Evolutionary conservation across 2,329 filamentous ascomycete genomes (phyloP), one percentile per base, ranked within the genome.

Genomic region (Drechslerella dactyloides): DNA sequence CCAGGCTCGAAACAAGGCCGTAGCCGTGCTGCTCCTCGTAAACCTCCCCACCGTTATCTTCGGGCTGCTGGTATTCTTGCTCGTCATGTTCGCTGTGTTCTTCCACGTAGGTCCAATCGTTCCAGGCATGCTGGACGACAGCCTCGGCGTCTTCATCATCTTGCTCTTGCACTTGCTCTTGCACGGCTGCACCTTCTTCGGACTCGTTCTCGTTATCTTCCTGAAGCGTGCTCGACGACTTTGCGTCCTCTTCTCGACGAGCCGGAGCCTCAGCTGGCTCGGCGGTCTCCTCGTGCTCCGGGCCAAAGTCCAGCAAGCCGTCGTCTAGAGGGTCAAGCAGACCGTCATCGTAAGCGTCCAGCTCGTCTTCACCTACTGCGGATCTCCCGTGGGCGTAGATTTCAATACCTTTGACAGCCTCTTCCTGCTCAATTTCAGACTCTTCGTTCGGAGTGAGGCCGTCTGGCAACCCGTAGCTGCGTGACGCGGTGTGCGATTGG

Each of bases 201-300:
- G 33, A 2, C 19, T 57, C 68, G 15, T 24, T 50, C 21, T 54
- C 60, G 7, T 35, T 8, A 13, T 6, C 60, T 48, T 65, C 68
- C 17, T 61, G 68, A 23, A 72, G 50, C 19, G 68, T 72, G 56
- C 68, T 72, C 15, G 68, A 72, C 1, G 68, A 72, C 35, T 63
- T 65, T n/a, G 61, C 30, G 11, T 72, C 68, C 11, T 72, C 68
- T 24, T 72, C 59, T 21, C n/a, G 33, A 44, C 5, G 7, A 3
- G n/a, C n/a, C n/a, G 15, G 23, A 23, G n/a, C 27, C 17, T 37
- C 24, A 13, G n/a, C 19, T 19, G 53, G n/a, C 17, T 60, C 52
- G 35, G 33, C 44, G 4, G 58, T 23, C 5, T n/a, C 10, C 27
- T 59, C 37, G 19, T 24, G 40, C 1, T 70, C 66, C 7, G 54